phyloP scores from a whole-genome alignment of 176 grass and related monocot genomes.

The Elymus sibiricus region DNA sequence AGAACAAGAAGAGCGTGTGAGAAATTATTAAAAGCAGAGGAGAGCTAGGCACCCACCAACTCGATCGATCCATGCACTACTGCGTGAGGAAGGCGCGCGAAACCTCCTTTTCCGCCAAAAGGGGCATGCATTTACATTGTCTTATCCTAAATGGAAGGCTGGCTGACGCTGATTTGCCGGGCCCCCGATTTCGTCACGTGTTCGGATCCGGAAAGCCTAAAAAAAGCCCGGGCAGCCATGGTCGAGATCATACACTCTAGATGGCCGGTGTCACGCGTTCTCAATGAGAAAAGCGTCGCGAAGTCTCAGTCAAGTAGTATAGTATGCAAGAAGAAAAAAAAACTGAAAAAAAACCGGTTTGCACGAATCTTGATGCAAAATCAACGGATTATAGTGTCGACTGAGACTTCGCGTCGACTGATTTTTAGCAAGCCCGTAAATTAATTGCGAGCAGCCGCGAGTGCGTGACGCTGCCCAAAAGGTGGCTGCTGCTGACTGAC shows the following conservation, averaged over 20 bases:
- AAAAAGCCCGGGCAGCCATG: neutral
- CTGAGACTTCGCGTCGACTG: no score
- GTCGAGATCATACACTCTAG: neutral
- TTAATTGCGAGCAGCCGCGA: conserved; percentile 3
- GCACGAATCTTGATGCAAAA: no score
- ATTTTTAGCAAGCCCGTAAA: no score
- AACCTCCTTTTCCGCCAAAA: conserved; percentile 32
- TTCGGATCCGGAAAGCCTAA: neutral
- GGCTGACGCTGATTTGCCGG: neutral
- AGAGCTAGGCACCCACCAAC: neutral
- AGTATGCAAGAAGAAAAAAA: no score
- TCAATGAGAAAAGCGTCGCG: neutral
- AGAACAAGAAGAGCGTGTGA: neutral
- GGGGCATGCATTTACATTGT: neutral
- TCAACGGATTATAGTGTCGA: no score
- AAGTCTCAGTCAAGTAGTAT: no score
- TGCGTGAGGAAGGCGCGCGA: neutral
- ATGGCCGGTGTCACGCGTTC: neutral
- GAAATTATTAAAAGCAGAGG: neutral
- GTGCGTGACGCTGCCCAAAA: neutral
- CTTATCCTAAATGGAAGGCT: conserved; percentile 24
- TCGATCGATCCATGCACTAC: neutral
- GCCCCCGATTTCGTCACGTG: neutral
- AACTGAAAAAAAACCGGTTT: no score
- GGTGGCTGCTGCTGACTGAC: neutral